Conservation (phyloP, 1,284 basidiomycete species). For the Porogramme epimiltina region DNA sequence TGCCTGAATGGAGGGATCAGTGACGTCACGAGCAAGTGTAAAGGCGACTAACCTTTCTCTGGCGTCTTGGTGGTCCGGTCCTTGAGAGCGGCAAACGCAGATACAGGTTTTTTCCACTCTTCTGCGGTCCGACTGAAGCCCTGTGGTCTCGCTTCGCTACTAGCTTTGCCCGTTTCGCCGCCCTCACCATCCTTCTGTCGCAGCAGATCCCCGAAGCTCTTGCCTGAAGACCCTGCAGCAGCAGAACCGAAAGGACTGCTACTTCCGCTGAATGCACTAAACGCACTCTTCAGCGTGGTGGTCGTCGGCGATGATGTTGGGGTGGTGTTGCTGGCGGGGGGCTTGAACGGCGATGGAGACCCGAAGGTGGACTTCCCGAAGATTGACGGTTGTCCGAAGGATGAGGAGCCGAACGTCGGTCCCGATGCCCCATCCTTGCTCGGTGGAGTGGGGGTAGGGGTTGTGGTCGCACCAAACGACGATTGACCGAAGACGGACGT, state of each 20-base stretch:
- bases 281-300: conserved; percentile 39
- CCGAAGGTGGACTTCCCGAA: conserved; percentile 39
- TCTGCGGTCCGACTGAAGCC: conserved; percentile 17
- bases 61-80: conserved; percentile 3
- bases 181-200: conserved; percentile 29
- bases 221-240: conserved; percentile 28
- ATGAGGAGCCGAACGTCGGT: conserved; percentile 14
- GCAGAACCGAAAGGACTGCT: conserved; percentile 46
- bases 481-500: conserved; percentile 12
- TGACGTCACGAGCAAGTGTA: background rate
- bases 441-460: conserved; percentile 2
- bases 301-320: conserved; percentile 33
- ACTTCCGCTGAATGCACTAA: conserved; percentile 49
- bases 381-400: conserved; percentile 12
- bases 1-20: background rate
- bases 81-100: conserved; percentile 21
- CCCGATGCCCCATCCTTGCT: background rate
- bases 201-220: conserved; percentile 45
- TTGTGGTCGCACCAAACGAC: conserved; percentile 8
- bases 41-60: conserved; percentile 4
- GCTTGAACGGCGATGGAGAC: conserved; percentile 28
- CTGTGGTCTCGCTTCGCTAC: background rate
- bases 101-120: conserved; percentile 25
- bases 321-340: conserved; percentile 16
- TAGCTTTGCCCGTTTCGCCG: conserved; percentile 15